Base-by-base conservation (phyloP, 805 yeast species). In the Wickerhamiella occidentalis region DNA sequence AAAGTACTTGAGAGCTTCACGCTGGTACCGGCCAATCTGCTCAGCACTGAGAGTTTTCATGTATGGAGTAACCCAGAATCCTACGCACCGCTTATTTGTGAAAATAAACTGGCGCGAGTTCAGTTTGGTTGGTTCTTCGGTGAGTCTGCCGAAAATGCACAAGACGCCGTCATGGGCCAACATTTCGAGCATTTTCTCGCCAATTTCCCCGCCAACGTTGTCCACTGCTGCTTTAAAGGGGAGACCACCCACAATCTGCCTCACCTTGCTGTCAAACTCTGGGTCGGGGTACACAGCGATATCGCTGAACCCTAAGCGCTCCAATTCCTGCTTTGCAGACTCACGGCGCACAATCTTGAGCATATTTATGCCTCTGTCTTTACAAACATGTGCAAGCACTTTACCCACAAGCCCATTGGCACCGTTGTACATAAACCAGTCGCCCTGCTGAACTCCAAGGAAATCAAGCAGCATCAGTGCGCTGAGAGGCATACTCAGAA, bases 381-480 rank as follows among this genome's bases (percentile, higher is more conserved):
- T 45, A 35, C 42, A 40, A 12, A 45, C 18, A 12, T n/a, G 25
- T 12, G 48, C 48, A 13, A 36, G 19, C 13, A 45, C 35, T 22
- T 18, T 45, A 17, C 48, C 48, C 5, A 45, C 48, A 25, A 36
- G 33, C 6, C 48, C 48, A 19, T 45, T 45, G 42, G 48, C 48
- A n/a, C 42, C 35, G n/a, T 45, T 45, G 26, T 26, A 45, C 8
- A 18, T 40, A 25, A 45, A 35, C 48, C 48, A 45, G 36, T 45
- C 48, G 18, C 48, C 48, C 18, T 25, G 21, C 13, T 45, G 4
- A 12, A 45, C 33, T 1, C 25, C 42, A 17, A 45, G 40, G 28
- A 18, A 17, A 29, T 45, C 48, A 15, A 45, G 25, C 35, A 45
- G 25, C 35, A 45, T 8, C 3, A 9, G 22, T 3, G 48, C 48